These are phyloP conservation scores for Annulohypoxylon truncatum DNA, from an alignment of 2,329 filamentous ascomycete genomes.

Conservation along the genomic window DNA sequence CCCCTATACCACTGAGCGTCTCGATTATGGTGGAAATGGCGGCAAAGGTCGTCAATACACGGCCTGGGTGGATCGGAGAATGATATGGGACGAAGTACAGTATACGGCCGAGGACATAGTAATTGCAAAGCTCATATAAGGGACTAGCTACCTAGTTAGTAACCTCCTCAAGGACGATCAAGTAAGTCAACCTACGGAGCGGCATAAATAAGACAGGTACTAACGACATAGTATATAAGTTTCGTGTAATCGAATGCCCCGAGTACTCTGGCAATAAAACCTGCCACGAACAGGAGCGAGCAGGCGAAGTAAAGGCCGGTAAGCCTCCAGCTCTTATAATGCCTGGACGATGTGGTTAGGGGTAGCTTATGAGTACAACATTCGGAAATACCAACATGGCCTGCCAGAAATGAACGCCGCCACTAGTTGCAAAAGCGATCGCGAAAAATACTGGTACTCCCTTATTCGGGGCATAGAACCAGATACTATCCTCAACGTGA, in stretches of 20 bases:
- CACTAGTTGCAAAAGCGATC: slow-evolving; percentile 54
- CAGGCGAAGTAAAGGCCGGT: slow-evolving; percentile 66
- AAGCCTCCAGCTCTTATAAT: slow-evolving; percentile 67
- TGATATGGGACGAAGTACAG: slow-evolving; percentile 69
- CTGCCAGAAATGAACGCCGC: slow-evolving; percentile 57
- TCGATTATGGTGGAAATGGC: slow-evolving; percentile 61
- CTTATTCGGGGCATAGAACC: slow-evolving; percentile 61
- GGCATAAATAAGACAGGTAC: slow-evolving; percentile 53
- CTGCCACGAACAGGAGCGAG: slow-evolving; percentile 64
- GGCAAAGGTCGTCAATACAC: slow-evolving; percentile 57
- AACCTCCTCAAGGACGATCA: background rate
- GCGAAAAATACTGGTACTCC: slow-evolving; percentile 61
- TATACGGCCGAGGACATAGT: slow-evolving; percentile 67
- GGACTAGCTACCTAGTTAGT: slow-evolving; percentile 53
- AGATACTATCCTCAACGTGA: slow-evolving; percentile 57
- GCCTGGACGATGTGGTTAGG: slow-evolving; percentile 51
- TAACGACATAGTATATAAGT: slow-evolving; percentile 57
- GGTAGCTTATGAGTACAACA: background rate
- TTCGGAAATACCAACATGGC: slow-evolving; percentile 56
- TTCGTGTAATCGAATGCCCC: slow-evolving; percentile 61
- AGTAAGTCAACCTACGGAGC: slow-evolving; percentile 47
- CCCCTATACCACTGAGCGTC: slow-evolving; percentile 61
- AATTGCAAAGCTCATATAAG: slow-evolving; percentile 67
- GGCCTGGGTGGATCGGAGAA: slow-evolving; percentile 59
- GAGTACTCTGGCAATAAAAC: slow-evolving; percentile 62